Evolutionary conservation across 2,329 filamentous ascomycete genomes (phyloP), one percentile per base, ranked within the genome.

Genomic region (Byssothecium circinans): DNA sequence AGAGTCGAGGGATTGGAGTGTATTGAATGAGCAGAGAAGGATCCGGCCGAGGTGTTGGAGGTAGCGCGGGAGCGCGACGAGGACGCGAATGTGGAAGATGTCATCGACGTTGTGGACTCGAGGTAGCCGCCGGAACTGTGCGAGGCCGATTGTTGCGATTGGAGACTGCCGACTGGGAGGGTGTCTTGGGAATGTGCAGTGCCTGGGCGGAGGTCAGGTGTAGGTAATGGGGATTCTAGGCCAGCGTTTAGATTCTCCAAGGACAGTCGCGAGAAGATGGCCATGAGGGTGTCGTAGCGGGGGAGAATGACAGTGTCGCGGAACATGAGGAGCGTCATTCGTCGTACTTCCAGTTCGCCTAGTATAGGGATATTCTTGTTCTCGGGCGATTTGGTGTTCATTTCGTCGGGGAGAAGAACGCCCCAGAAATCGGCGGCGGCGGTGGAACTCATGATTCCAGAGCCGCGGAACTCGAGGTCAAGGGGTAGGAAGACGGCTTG

Each of bases 401-500:
- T 68, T 45, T 69, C 68, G 22, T 71, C 68, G 0, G 71, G 71
- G 5, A 74, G 77, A 15, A 88, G 79, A 6, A 85, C 85, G 22
- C 88, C 88, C 91, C 92, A 97, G 63, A 96, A 96, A 50, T 97
- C 92, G 33, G 85, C 84, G 4, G 91, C 88, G 70, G 95, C 87
- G 4, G 89, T 84, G 0, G 81, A 71, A 0, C 81, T 85, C 81
- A 97, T 86, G 45, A 97, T 81, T 14, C 94, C 94, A 38, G 82
- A 81, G 5, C 92, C 94, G 43, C 89, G 86, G 67, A 99, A 95
- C 67, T 99, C 94, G 10, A 96, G 81, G 64, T 99, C 94, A 1
- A 99, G 75, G 0, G 91, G 94, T 1, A 99, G 76, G 65, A 99
- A 96, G 1, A 96, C 91, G 1, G 92, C 91, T 74, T 97, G 92